These are phyloP conservation scores for Angomonas deanei DNA, from an alignment of 208 protist species.

Conservation along the genomic window DNA sequence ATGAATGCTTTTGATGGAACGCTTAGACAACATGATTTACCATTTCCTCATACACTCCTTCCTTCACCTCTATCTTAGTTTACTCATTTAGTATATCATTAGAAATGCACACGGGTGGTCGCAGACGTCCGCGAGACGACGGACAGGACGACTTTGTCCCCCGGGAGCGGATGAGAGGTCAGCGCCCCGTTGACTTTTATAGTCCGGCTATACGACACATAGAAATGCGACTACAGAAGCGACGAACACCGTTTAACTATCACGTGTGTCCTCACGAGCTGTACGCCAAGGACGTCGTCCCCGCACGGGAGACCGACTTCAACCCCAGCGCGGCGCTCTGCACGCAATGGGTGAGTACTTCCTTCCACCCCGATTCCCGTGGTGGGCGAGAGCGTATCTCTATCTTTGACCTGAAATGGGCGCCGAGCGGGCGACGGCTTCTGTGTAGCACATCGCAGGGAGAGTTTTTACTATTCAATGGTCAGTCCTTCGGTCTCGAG, in stretches of 20 bases:
- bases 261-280: slow-evolving; percentile 82
- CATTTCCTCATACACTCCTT: too few relatives aligned
- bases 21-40: too few relatives aligned
- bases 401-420: slow-evolving; percentile 73
- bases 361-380: slow-evolving; percentile 75
- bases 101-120: slow-evolving; percentile 8
- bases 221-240: slow-evolving; percentile 58
- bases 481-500: slow-evolving; percentile 82
- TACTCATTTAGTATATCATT: not conserved
- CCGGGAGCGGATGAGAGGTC: slow-evolving; percentile 59
- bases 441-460: slow-evolving; percentile 73
- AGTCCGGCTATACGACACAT: slow-evolving; percentile 77
- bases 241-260: slow-evolving; percentile 59
- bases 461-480: slow-evolving; percentile 87
- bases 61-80: too few relatives aligned
- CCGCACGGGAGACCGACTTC: slow-evolving; percentile 56
- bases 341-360: slow-evolving; percentile 89
- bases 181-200: slow-evolving; percentile 83
- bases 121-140: slow-evolving; percentile 45
- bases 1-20: too few relatives aligned
- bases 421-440: slow-evolving; percentile 71
- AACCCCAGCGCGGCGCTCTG: slow-evolving; percentile 83
- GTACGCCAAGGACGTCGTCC: slow-evolving; percentile 78
- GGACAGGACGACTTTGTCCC: slow-evolving; percentile 80
- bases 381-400: slow-evolving; percentile 40